These are phyloP conservation scores for Coniochaeta sp. DNA, from an alignment of 2,329 filamentous ascomycete genomes.

Conservation along the genomic window DNA sequence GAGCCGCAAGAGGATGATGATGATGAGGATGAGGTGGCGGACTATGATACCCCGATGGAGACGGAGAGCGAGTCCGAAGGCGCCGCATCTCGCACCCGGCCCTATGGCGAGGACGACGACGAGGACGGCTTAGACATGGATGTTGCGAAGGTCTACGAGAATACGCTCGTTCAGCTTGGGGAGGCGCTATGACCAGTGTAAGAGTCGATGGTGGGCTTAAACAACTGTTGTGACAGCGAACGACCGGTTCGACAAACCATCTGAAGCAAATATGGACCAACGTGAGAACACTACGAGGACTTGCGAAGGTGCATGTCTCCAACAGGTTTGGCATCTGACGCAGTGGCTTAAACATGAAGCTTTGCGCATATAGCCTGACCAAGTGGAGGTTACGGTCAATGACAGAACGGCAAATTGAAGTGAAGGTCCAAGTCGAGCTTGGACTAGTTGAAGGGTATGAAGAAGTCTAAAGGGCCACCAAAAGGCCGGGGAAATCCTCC, in stretches of 20 bases:
- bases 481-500: not conserved
- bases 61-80: slow-evolving; percentile 26
- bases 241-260: not conserved
- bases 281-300: too few relatives aligned
- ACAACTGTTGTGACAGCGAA: not conserved
- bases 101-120: slow-evolving; percentile 19
- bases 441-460: not conserved
- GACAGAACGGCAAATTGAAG: not conserved
- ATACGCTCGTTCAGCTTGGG: slow-evolving; percentile 68
- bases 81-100: not conserved
- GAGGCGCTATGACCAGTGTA: slow-evolving; percentile 39
- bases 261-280: too few relatives aligned
- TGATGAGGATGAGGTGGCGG: slow-evolving; percentile 13
- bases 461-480: not conserved
- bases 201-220: not conserved
- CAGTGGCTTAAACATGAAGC: too few relatives aligned
- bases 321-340: too few relatives aligned
- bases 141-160: slow-evolving; percentile 70
- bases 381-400: too few relatives aligned
- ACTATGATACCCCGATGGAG: slow-evolving; percentile 1
- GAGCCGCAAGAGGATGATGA: slow-evolving; percentile 31
- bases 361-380: too few relatives aligned
- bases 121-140: slow-evolving; percentile 53
- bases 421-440: not conserved
- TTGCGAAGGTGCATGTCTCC: too few relatives aligned